Conservation (phyloP, 129 eudicot species). For the Ambrosia trifida region DNA sequence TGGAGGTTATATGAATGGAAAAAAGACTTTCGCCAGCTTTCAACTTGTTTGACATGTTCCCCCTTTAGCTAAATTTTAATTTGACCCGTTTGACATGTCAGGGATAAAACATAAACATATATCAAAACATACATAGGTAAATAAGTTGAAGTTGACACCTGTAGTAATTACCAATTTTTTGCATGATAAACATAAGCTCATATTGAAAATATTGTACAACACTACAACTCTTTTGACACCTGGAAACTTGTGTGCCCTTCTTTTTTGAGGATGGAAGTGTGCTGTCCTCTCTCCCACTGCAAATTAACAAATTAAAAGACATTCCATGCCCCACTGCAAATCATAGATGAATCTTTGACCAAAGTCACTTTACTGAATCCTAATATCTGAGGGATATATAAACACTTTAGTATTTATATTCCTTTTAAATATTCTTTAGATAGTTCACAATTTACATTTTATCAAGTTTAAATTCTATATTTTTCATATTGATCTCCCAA, state of each 20-base stretch:
- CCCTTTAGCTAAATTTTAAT: not conserved
- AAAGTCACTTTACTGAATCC: not conserved
- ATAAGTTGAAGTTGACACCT: not conserved
- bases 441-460: not conserved
- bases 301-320: not conserved
- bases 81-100: not conserved
- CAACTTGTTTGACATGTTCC: not conserved
- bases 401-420: not conserved
- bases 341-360: not conserved
- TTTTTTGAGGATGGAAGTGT: not conserved
- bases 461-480: slow-evolving; percentile 8
- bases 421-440: slow-evolving; percentile 6
- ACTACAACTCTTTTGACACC: slow-evolving; percentile 1
- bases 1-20: not conserved
- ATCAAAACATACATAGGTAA: not conserved
- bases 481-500: slow-evolving; percentile 7
- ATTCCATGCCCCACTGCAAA: not conserved
- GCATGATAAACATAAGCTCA: not conserved
- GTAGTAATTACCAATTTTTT: slow-evolving; percentile 9
- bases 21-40: slow-evolving; percentile 1
- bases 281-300: not conserved
- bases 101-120: not conserved
- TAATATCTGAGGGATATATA: not conserved
- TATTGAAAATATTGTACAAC: slow-evolving; percentile 2
- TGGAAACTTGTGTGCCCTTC: no score